A percentile compares a stretch with the other conserved stretches of the same genome.
phyloP scores from a whole-genome alignment of 805 yeast genomes.

The Candida gorgasii region DNA sequence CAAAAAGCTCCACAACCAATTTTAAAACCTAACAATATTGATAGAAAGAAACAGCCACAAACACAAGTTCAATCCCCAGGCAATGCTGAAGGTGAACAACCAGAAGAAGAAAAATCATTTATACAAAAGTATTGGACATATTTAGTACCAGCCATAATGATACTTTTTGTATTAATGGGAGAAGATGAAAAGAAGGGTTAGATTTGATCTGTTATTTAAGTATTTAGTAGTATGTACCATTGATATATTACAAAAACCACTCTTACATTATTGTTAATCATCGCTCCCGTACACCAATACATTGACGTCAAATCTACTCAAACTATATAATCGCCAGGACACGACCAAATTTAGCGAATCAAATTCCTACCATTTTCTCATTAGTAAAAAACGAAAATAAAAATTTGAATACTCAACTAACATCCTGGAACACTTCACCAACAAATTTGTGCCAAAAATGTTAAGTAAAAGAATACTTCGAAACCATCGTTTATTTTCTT shows the following conservation, averaged over 20 bases:
- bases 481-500: slow-evolving; percentile 22
- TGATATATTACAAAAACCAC: too few relatives aligned
- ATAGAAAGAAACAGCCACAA: slow-evolving; percentile 9
- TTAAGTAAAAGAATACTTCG: slow-evolving; percentile 23
- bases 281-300: too few relatives aligned
- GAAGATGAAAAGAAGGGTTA: slow-evolving; percentile 16
- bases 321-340: slow-evolving; percentile 1
- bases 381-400: slow-evolving; percentile 15
- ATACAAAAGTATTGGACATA: slow-evolving; percentile 66
- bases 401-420: slow-evolving; percentile 1
- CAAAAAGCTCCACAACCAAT: slow-evolving; percentile 29
- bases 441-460: too few relatives aligned
- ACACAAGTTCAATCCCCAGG: slow-evolving; percentile 2
- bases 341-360: slow-evolving; percentile 26
- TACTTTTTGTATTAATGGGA: slow-evolving; percentile 31
- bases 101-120: slow-evolving; percentile 41
- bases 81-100: slow-evolving; percentile 11
- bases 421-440: too few relatives aligned
- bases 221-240: too few relatives aligned
- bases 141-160: slow-evolving; percentile 50
- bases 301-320: too few relatives aligned
- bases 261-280: too few relatives aligned
- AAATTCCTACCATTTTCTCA: slow-evolving; percentile 25
- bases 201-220: not conserved
- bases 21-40: slow-evolving; percentile 22